Evolutionary conservation across 2,329 filamentous ascomycete genomes (phyloP).

Genomic region (Venturia aucupariae): DNA sequence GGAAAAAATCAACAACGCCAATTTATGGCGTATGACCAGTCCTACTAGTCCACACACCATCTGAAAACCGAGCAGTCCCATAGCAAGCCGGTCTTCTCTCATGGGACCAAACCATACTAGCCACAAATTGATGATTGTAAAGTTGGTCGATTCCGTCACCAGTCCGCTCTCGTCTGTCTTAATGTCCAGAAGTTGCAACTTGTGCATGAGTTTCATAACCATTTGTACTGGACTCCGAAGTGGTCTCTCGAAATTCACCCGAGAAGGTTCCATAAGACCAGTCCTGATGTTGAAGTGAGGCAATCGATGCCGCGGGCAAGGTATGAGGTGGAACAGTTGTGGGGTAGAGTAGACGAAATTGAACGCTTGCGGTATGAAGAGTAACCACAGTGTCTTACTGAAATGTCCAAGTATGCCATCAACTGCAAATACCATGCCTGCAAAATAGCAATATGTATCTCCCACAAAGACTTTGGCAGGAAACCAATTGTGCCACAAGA

Average conservation of each 20-base stretch:
- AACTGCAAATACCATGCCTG: conserved; percentile 96
- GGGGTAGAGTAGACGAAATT: conserved; percentile 93
- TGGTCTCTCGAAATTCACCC: conserved; percentile 65
- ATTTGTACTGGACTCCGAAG: conserved; percentile 55
- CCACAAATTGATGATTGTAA: conserved; percentile 94
- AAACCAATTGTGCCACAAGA: conserved; percentile 91
- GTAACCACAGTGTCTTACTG: conserved; percentile 85
- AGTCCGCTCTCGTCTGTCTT: conserved; percentile 56
- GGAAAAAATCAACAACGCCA: conserved; percentile 82
- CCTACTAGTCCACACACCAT: conserved; percentile 66
- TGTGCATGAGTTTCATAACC: conserved; percentile 58
- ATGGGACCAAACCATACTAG: conserved; percentile 89
- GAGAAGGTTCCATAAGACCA: conserved; percentile 76
- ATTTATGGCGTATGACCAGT: conserved; percentile 72
- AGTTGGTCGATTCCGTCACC: conserved; percentile 74
- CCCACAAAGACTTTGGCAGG: conserved; percentile 92
- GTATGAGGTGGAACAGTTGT: conserved; percentile 81
- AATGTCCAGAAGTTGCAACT: conserved; percentile 59
- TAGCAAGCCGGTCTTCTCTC: conserved; percentile 73
- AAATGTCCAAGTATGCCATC: conserved; percentile 96
- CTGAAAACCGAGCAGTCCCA: conserved; percentile 75
- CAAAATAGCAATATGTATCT: conserved; percentile 99
- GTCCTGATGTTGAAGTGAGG: conserved; percentile 80
- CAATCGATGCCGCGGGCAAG: conserved; percentile 85
- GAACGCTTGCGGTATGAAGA: conserved; percentile 89